Evolutionary conservation across 192 early-diverging fungal species (phyloP), one percentile per base, ranked within the genome.

Genomic region (Coemansia sp.): DNA sequence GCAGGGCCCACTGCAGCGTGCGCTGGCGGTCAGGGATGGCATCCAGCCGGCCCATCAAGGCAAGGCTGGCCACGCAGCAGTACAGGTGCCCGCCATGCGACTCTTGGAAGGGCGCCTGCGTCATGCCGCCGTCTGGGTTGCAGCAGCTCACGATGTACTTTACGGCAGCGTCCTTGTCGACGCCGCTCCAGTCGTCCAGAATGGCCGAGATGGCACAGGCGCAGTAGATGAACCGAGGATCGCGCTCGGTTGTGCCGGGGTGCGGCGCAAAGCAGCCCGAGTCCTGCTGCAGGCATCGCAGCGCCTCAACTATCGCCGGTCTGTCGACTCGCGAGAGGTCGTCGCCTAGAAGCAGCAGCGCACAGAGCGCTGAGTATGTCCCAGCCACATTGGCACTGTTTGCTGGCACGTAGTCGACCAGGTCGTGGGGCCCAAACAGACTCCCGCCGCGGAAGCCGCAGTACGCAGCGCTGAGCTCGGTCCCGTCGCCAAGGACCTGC

Each of bases 181-280:
- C 80, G 1, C 95, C 95, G 64, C 85, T 78, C 92, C 95, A 98
- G 81, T 98, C 97, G 72, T 90, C 91, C 29, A 99, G 79, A 11
- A 98, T 87, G 52, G 89, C 87, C 2, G 87, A 91, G 2, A 97
- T 86, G 0, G 89, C 92, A 68, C 92, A 92, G 0, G 98, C 97
- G 77, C 93, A 94, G 87, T 89, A 99, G 10, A 95, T 72, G 67
- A 98, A 98, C 10, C 98, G 89, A 74, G 96, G 87, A 76, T 99
- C 98, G 47, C 78, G 76, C 80, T 98, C 96, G 60, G 75, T 80
- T 41, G 89, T 90, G n/a, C 83, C 87, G 15, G 79, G 76, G 47
- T 87, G 87, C 41, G 93, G 91, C 11, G 85, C 75, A 77, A 93
- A 95, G 89, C 91, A 90, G 47, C 97, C 98, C 65, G 90, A 86